phyloP scores from a whole-genome alignment of 768 basidiomycete species.

The Mycena leptocephala region DNA sequence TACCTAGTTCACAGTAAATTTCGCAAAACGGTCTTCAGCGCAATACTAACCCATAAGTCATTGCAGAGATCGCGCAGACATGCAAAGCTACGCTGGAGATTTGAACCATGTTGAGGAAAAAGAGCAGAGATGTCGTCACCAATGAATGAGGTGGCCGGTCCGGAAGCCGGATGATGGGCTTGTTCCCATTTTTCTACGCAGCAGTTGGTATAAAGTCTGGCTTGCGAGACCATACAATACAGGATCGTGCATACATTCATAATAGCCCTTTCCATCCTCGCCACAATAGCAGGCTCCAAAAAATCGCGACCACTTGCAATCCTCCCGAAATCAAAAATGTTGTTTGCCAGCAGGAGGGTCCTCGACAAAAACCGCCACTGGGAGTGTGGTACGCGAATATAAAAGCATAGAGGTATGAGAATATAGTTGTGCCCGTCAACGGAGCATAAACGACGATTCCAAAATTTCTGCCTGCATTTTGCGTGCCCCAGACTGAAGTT shows the following conservation, averaged over 20 bases:
- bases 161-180: too few relatives aligned
- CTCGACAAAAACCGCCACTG: constrained; percentile 66
- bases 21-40: not conserved
- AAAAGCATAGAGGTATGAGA: constrained; percentile 87
- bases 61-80: constrained; percentile 48
- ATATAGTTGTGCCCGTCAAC: constrained; percentile 81
- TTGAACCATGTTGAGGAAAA: constrained; percentile 10
- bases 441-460: constrained; percentile 84
- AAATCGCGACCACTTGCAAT: constrained; percentile 62
- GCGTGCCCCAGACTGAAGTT: constrained; percentile 79
- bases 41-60: constrained; percentile 54
- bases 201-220: too few relatives aligned
- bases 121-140: not conserved
- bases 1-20: constrained; percentile 13
- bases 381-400: constrained; percentile 67
- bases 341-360: constrained; percentile 73
- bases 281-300: constrained; percentile 70
- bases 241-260: constrained; percentile 47
- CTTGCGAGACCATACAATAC: too few relatives aligned
- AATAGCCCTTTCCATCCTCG: constrained; percentile 73
- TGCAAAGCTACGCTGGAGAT: constrained; percentile 44
- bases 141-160: not conserved
- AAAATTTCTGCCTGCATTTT: constrained; percentile 84
- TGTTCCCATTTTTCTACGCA: too few relatives aligned
- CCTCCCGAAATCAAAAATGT: constrained; percentile 73